These are phyloP conservation scores for Parsonsia alboflavescens DNA, from an alignment of 257 asterid genomes.

Conservation along the genomic window DNA sequence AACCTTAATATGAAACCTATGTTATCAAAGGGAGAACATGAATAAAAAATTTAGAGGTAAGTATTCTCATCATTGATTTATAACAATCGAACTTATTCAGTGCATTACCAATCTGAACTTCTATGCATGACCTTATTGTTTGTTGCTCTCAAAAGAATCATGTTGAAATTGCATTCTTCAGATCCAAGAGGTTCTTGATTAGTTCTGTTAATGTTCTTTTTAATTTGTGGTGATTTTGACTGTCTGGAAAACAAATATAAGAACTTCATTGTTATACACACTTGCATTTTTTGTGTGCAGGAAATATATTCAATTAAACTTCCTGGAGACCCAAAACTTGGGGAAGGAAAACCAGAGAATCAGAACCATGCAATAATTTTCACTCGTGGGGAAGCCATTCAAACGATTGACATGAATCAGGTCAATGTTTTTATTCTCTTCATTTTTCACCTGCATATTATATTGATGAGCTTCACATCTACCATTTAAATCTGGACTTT, in stretches of 20 bases:
- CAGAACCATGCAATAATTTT: constrained; percentile 94
- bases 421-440: constrained; percentile 28
- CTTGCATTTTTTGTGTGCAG: constrained; percentile 26
- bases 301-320: constrained; percentile 92
- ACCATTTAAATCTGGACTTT: not conserved
- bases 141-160: not conserved
- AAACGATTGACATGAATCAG: constrained; percentile 99
- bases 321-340: constrained; percentile 99
- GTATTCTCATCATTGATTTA: not conserved
- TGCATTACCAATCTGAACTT: not conserved
- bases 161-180: not conserved
- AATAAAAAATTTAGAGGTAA: too few relatives aligned
- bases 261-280: not conserved
- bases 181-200: not conserved
- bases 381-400: constrained; percentile 97
- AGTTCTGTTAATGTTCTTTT: not conserved
- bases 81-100: not conserved
- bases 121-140: not conserved
- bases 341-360: constrained; percentile 98
- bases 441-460: constrained; percentile 5
- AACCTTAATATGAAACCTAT: too few relatives aligned
- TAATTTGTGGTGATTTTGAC: not conserved
- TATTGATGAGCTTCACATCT: not conserved
- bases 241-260: not conserved
- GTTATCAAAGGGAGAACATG: too few relatives aligned